These are phyloP conservation scores for Xerocomellus intermedius DNA, from an alignment of 768 basidiomycete genomes.

Conservation along the genomic window DNA sequence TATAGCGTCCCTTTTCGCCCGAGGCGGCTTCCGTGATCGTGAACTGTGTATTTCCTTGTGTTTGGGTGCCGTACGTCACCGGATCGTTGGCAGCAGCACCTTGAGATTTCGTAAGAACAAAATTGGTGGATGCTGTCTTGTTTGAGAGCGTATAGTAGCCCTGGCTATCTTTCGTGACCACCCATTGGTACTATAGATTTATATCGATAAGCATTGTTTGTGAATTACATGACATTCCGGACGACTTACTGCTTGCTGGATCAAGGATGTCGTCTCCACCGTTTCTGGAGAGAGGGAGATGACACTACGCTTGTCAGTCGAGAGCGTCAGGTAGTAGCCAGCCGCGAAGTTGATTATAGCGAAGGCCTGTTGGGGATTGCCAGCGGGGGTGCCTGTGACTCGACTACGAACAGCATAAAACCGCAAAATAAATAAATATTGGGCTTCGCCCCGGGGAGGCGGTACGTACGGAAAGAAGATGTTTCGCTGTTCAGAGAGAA, in stretches of 20 bases:
- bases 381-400: background rate
- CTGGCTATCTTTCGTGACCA: background rate
- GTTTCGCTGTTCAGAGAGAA: slow-evolving; percentile 4
- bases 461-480: slow-evolving; percentile 3
- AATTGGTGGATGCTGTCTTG: background rate
- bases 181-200: slow-evolving; percentile 9
- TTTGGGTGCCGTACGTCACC: slow-evolving; percentile 3
- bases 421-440: background rate
- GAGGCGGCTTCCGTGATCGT: slow-evolving; percentile 1
- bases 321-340: slow-evolving; percentile 11
- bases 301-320: background rate
- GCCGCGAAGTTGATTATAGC: slow-evolving; percentile 10
- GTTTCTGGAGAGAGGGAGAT: background rate
- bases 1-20: slow-evolving; percentile 3
- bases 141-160: slow-evolving; percentile 8
- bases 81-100: background rate
- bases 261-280: background rate
- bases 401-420: background rate
- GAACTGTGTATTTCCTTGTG: slow-evolving; percentile 2
- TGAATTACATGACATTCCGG: background rate
- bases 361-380: background rate
- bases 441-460: background rate
- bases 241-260: background rate
- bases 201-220: background rate
- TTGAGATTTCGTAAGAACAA: background rate